These are phyloP conservation scores for Curvularia sp. DNA, from an alignment of 2,329 filamentous ascomycete species.

Conservation along the genomic window DNA sequence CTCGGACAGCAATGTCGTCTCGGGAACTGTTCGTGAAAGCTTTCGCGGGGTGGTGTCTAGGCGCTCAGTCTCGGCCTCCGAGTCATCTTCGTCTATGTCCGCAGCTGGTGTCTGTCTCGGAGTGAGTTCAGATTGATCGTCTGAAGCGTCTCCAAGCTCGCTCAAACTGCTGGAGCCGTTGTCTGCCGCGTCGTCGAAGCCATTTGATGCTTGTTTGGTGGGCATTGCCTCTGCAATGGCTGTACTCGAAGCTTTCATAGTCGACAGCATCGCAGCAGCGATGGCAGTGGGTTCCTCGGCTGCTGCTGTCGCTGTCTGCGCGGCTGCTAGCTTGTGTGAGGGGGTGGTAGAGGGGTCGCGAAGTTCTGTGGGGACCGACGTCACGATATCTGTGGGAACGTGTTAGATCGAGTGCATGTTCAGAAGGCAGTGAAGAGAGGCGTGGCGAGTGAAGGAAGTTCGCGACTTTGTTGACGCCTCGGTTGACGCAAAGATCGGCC, in stretches of 20 bases:
- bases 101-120: constrained; percentile 30
- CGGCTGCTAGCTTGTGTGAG: constrained; percentile 48
- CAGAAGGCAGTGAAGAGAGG: not conserved
- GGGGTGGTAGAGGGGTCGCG: constrained; percentile 50
- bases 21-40: constrained; percentile 51
- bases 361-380: constrained; percentile 22
- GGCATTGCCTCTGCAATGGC: constrained; percentile 25
- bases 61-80: constrained; percentile 93
- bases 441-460: constrained; percentile 13
- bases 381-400: constrained; percentile 22
- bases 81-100: constrained; percentile 65
- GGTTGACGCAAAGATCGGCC: constrained; percentile 29
- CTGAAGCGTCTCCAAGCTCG: constrained; percentile 83
- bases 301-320: constrained; percentile 8
- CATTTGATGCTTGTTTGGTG: constrained; percentile 20
- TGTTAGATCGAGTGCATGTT: constrained; percentile 11
- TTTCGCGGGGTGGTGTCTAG: constrained; percentile 86
- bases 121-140: constrained; percentile 57
- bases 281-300: constrained; percentile 20
- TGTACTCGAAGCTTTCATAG: constrained; percentile 33
- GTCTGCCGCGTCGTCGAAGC: constrained; percentile 61
- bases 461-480: constrained; percentile 25
- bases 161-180: constrained; percentile 84
- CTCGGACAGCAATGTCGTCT: constrained; percentile 46
- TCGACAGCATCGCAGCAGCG: constrained; percentile 34